These are phyloP conservation scores for Cynara cardunculus DNA, from an alignment of 129 eudicot species.

Conservation along the genomic window DNA sequence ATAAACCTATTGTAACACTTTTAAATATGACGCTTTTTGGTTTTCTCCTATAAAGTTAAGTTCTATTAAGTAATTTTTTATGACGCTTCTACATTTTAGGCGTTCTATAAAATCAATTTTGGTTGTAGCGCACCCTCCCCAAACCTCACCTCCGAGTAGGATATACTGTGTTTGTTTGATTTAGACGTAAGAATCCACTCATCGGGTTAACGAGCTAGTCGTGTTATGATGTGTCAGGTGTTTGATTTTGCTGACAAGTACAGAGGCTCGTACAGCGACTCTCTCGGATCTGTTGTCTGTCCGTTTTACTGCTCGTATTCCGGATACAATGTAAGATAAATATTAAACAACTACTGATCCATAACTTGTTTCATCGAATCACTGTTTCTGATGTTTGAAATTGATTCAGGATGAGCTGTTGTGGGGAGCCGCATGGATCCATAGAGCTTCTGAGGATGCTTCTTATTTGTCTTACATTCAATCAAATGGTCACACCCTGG, in stretches of 20 bases:
- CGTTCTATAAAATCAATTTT: too few relatives aligned
- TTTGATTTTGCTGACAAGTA: conserved; percentile 79
- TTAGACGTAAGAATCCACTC: too few relatives aligned
- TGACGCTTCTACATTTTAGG: too few relatives aligned
- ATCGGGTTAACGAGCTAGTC: not conserved
- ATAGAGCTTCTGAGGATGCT: conserved; percentile 60
- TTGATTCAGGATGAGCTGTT: conserved; percentile 71
- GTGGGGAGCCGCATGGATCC: conserved; percentile 99
- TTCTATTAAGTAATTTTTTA: too few relatives aligned
- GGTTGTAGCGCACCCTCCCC: too few relatives aligned
- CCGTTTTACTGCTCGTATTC: conserved; percentile 98
- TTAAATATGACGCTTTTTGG: too few relatives aligned
- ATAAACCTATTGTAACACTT: too few relatives aligned
- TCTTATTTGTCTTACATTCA: conserved; percentile 63
- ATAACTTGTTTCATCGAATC: not conserved
- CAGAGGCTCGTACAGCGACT: conserved; percentile 82
- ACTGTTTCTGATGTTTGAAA: not conserved
- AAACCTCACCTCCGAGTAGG: too few relatives aligned
- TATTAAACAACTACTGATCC: not conserved
- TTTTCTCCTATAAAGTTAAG: too few relatives aligned
- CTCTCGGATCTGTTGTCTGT: conserved; percentile 69
- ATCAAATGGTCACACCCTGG: conserved; percentile 66
- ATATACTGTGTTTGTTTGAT: too few relatives aligned
- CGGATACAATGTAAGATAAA: conserved; percentile 62
- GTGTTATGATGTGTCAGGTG: conserved; percentile 44